Evolutionary conservation across 1,139 yeast species (phyloP).

Genomic region (Zhuliangozyma parablackwelliae): DNA sequence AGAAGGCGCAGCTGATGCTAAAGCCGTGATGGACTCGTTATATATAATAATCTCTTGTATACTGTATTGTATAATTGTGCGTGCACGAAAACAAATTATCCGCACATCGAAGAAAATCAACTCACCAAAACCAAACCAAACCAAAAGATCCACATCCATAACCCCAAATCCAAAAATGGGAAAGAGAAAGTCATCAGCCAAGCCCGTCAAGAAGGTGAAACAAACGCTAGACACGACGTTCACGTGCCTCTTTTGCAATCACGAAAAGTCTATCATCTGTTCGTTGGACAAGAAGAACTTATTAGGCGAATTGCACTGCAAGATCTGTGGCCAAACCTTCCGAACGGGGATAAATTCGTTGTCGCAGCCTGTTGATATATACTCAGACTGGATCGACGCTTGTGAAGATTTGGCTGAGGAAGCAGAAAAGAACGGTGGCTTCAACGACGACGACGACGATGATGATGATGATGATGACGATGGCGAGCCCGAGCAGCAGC

Average conservation of each 20-base stretch:
- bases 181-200: slow-evolving; percentile 85
- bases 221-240: slow-evolving; percentile 82
- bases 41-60: neutral
- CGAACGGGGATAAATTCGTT: slow-evolving; percentile 83
- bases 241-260: slow-evolving; percentile 92
- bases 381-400: slow-evolving; percentile 98
- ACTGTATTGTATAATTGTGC: too few relatives aligned
- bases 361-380: slow-evolving; percentile 88
- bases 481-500: slow-evolving; percentile 6
- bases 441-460: slow-evolving; percentile 15
- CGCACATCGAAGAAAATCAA: too few relatives aligned
- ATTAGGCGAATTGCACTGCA: slow-evolving; percentile 82
- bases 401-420: slow-evolving; percentile 92
- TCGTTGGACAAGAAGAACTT: slow-evolving; percentile 82
- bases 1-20: slow-evolving; percentile 37
- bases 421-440: slow-evolving; percentile 26
- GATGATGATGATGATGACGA: slow-evolving; percentile 27
- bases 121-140: too few relatives aligned
- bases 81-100: too few relatives aligned
- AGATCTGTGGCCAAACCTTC: slow-evolving; percentile 91
- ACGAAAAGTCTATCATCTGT: slow-evolving; percentile 87
- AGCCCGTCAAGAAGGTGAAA: slow-evolving; percentile 74
- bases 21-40: slow-evolving; percentile 10
- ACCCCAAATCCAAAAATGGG: slow-evolving; percentile 49
- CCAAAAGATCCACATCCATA: too few relatives aligned